Base-by-base conservation (phyloP, 2,329 filamentous ascomycete species). In the Ascochyta koolunga region DNA sequence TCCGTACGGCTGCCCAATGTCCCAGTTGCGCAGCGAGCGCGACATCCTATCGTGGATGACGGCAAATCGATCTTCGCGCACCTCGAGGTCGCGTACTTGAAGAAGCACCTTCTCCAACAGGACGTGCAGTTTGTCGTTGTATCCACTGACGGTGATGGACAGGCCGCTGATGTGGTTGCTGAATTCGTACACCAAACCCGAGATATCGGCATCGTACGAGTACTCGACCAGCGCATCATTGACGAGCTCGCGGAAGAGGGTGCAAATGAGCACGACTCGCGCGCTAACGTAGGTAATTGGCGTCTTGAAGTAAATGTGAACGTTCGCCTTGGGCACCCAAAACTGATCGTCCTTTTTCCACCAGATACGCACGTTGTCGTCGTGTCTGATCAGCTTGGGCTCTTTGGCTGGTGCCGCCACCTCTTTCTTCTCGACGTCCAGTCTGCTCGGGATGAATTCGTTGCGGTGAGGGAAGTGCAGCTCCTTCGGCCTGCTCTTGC, bases 331-430 rank as follows among this genome's bases (percentile, higher is more conserved):
- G 8, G 95, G 95, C 9, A 98, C 95, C 93, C 93, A 98, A 76
- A 98, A 99, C 0, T 88, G 92, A 66, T 99, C 95, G 67, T 99
- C 95, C 77, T 98, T 98, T 80, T 99, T 99, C 81, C 88, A 97
- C 95, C 95, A 99, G 2, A 91, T 89, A 25, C 93, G 87, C 0
- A 90, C 87, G 29, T 86, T 79, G 5, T 87, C 82, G 62, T 97
- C 93, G 65, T 96, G 92, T 62, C 93, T 87, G 58, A 99, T 88
- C 21, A 99, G 81, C 56, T 87, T 89, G 0, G 95, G 95, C 0
- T 86, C 81, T 50, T 89, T 83, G 0, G 87, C 80, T 1, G 92
- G 89, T 63, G 90, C 85, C 22, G 86, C 81, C n/a, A 95, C 83
- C 31, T 96, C 90, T 75, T 91, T 96, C 82, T 95, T 96, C 74